Conservation (phyloP, 768 basidiomycete species). For the Lentinula detonsa region DNA sequence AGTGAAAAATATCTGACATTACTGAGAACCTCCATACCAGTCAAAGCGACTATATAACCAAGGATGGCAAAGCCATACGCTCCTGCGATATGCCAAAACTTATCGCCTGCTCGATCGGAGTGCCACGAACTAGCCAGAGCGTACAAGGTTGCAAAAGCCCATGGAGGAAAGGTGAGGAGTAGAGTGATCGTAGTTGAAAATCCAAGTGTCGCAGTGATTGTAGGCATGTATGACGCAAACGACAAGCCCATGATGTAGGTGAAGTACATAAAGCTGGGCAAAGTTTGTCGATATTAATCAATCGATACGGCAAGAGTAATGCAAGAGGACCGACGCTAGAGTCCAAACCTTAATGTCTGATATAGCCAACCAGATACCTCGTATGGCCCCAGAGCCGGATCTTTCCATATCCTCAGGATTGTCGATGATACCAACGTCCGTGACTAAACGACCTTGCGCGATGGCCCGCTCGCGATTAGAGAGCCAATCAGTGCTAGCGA, state of each 20-base stretch:
- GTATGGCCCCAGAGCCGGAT: slow-evolving; percentile 11
- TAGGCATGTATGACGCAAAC: slow-evolving; percentile 15
- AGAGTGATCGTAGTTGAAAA: slow-evolving; percentile 30
- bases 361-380: slow-evolving; percentile 28
- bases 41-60: slow-evolving; percentile 50
- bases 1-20: slow-evolving; percentile 49
- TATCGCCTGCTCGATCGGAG: slow-evolving; percentile 55
- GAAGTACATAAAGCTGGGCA: slow-evolving; percentile 24
- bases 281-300: slow-evolving; percentile 16
- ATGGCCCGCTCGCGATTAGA: slow-evolving; percentile 21
- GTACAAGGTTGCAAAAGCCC: slow-evolving; percentile 20
- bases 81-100: slow-evolving; percentile 48
- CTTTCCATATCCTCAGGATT: slow-evolving; percentile 12
- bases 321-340: slow-evolving; percentile 19
- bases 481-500: slow-evolving; percentile 19
- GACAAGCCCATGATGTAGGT: slow-evolving; percentile 13
- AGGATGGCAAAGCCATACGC: slow-evolving; percentile 48
- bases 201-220: slow-evolving; percentile 26
- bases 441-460: slow-evolving; percentile 23
- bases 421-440: slow-evolving; percentile 18
- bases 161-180: slow-evolving; percentile 35
- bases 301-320: slow-evolving; percentile 11
- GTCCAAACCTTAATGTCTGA: slow-evolving; percentile 37
- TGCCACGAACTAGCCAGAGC: slow-evolving; percentile 34
- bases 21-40: slow-evolving; percentile 41